Percentiles rank a stretch among this genome's conserved stretches.
Conservation (phyloP, 2,329 filamentous ascomycete species). For the Fusarium nanum region DNA sequence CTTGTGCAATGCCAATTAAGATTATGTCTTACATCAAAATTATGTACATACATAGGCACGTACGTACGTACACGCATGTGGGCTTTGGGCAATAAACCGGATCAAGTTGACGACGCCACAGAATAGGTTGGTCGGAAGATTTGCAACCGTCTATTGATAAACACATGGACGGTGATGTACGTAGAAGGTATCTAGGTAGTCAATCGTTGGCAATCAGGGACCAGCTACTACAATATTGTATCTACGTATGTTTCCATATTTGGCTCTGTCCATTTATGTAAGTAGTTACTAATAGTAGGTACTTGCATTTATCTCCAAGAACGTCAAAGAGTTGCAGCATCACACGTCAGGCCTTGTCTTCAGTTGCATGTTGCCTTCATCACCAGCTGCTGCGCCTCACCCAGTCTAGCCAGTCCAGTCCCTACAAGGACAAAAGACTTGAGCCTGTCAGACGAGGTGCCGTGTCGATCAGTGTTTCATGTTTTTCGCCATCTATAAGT, state of each 20-base stretch:
- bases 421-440: conserved; percentile 10
- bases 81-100: neutral
- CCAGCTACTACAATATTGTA: neutral
- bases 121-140: neutral
- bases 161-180: conserved; percentile 19
- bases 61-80: neutral
- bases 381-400: conserved; percentile 13
- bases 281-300: neutral
- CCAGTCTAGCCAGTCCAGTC: conserved; percentile 31
- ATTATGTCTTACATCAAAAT: neutral
- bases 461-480: conserved; percentile 40
- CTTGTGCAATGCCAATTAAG: conserved; percentile 10
- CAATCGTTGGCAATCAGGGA: conserved; percentile 12
- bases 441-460: conserved; percentile 28
- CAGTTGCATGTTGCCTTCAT: conserved; percentile 4
- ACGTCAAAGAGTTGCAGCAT: conserved; percentile 25
- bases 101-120: neutral
- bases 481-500: conserved; percentile 26
- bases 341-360: conserved; percentile 35
- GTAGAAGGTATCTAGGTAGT: neutral
- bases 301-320: conserved; percentile 4
- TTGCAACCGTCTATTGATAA: conserved; percentile 6
- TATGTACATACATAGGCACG: neutral
- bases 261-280: conserved; percentile 12
- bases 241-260: conserved; percentile 31